Evolutionary conservation across 1,284 basidiomycete species (phyloP).

Genomic region (Ganoderma lingzhi): DNA sequence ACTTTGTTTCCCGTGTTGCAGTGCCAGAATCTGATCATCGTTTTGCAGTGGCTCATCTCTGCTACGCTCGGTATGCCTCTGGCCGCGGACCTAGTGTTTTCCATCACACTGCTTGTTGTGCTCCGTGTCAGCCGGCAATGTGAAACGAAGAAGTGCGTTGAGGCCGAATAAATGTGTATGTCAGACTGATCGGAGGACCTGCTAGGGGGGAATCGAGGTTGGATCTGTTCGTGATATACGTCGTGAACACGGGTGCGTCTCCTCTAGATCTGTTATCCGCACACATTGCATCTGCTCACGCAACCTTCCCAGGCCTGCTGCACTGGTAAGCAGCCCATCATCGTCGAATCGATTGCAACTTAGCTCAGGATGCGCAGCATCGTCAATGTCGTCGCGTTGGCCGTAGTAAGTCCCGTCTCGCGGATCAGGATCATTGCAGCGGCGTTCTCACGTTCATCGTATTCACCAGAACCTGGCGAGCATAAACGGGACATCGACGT

Average conservation of each 20-base stretch:
- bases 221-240: conserved; percentile 1
- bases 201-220: not conserved
- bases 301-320: not conserved
- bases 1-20: no score
- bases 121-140: conserved; percentile 3
- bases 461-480: not conserved
- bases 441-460: no score
- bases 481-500: not conserved
- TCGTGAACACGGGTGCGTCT: conserved; percentile 7
- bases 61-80: not conserved
- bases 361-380: not conserved
- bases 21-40: not conserved
- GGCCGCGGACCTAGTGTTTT: conserved; percentile 3
- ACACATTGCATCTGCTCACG: not conserved
- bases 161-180: not conserved
- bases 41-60: conserved; percentile 9
- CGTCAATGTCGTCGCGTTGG: not conserved
- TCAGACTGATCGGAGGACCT: not conserved
- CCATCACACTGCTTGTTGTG: not conserved
- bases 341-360: no score
- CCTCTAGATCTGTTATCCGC: no score
- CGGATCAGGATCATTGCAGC: not conserved
- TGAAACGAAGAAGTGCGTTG: not conserved
- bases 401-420: not conserved
- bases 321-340: not conserved